Base-by-base conservation (phyloP, 306 rosid genomes). In the Malus asiatica region DNA sequence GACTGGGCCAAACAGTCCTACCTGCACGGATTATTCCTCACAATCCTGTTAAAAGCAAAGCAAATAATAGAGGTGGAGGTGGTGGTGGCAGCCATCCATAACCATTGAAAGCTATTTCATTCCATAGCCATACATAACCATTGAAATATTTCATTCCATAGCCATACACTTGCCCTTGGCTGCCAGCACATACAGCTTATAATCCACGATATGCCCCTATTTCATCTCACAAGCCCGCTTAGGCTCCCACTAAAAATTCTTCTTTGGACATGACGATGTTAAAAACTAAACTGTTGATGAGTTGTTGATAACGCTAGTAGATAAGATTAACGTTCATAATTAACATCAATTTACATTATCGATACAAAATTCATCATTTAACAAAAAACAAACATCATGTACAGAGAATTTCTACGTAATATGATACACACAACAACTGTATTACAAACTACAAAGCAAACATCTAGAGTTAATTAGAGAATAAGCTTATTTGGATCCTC, bases 111-210 rank as follows among this genome's bases (percentile, higher is more conserved):
- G 78, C 68, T 23, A 66, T 18, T 55, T 45, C 73, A 42, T 48
- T 67, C 25, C 55, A 48, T 48, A 48, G 8, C 55, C 70, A 72
- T 72, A 78, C 57, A 76, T 29, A 51, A 29, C 27, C 23, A 76
- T 1, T 65, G 70, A 76, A 32, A 61, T 23, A 66, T 18, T 55
- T 45, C 74, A 42, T 48, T 60, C 25, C 55, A 48, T 48, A 48
- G 8, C 55, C 70, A 72, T 72, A 78, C 57, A 76, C 73, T 35
- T 75, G 16, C 76, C 30, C 62, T 59, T 75, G 40, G 52, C 83
- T 76, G 61, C 68, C 67, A 8, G 42, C 84, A 70, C 79, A 80
- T 80, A 79, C 66, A 27, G 42, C 55, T 67, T 80, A 40, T 75
- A 68, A 20, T 57, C 72, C 68, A 48, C 55, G 6, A 15, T 20